phyloP scores from a whole-genome alignment of 2,329 filamentous ascomycete genomes.

The Hymenoscyphus occultus region DNA sequence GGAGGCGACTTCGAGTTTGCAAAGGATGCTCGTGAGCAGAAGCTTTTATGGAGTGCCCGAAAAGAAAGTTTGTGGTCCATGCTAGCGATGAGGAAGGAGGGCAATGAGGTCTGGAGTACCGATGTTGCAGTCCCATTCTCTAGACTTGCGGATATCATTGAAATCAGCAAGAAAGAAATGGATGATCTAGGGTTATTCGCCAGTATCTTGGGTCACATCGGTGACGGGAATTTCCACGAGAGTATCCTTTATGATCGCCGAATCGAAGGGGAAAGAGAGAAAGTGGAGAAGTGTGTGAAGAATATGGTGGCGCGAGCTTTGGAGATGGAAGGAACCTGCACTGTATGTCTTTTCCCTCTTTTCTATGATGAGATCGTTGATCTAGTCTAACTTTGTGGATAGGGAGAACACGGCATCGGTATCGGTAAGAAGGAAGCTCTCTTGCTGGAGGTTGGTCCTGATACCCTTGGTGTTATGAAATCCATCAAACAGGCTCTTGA shows the following conservation, averaged over 20 bases:
- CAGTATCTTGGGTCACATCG: slow-evolving; percentile 84
- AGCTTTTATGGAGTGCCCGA: slow-evolving; percentile 74
- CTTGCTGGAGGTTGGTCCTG: slow-evolving; percentile 72
- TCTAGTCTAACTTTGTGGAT: not conserved
- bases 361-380: slow-evolving; percentile 10
- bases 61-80: slow-evolving; percentile 86
- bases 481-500: slow-evolving; percentile 80
- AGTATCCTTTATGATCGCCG: slow-evolving; percentile 82
- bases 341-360: slow-evolving; percentile 42
- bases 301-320: slow-evolving; percentile 89
- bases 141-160: slow-evolving; percentile 69
- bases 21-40: slow-evolving; percentile 65
- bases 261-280: slow-evolving; percentile 65
- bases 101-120: slow-evolving; percentile 77
- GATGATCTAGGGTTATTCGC: slow-evolving; percentile 83
- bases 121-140: slow-evolving; percentile 82
- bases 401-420: slow-evolving; percentile 79
- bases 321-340: slow-evolving; percentile 92
- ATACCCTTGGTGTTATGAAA: slow-evolving; percentile 81
- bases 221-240: slow-evolving; percentile 89
- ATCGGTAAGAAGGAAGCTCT: slow-evolving; percentile 82
- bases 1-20: slow-evolving; percentile 75
- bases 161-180: slow-evolving; percentile 85
- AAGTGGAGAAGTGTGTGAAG: slow-evolving; percentile 78
- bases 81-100: slow-evolving; percentile 63